A percentile compares a stretch with the other conserved stretches of the same genome.
These are phyloP conservation scores for Neolentinus lepideus DNA, from an alignment of 1,284 basidiomycete species.

Conservation along the genomic window DNA sequence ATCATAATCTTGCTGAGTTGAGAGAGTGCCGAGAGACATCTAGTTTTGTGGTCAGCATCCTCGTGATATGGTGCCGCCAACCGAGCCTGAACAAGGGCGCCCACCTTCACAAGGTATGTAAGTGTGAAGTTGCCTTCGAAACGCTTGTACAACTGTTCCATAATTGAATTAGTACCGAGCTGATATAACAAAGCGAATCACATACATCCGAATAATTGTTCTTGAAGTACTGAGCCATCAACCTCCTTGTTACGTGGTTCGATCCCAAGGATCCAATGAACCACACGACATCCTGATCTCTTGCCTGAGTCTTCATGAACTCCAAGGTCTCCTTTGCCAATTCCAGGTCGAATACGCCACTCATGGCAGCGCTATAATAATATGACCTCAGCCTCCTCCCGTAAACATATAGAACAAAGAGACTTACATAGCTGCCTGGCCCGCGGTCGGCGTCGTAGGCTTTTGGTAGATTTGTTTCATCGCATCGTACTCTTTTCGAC, in stretches of 20 bases:
- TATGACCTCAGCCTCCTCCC: neutral
- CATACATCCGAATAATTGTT: slow-evolving; percentile 58
- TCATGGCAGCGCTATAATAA: slow-evolving; percentile 31
- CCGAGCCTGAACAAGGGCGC: slow-evolving; percentile 13
- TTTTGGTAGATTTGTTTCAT: slow-evolving; percentile 67
- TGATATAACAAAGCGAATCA: slow-evolving; percentile 7
- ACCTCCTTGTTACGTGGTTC: slow-evolving; percentile 38
- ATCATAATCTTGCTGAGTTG: slow-evolving; percentile 63
- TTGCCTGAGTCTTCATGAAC: slow-evolving; percentile 45
- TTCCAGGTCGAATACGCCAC: slow-evolving; percentile 33
- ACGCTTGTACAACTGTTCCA: slow-evolving; percentile 56
- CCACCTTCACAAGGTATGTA: slow-evolving; percentile 40
- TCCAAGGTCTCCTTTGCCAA: slow-evolving; percentile 54
- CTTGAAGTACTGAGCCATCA: slow-evolving; percentile 40
- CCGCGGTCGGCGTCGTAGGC: slow-evolving; percentile 66
- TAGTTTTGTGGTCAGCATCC: slow-evolving; percentile 25
- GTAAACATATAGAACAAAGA: slow-evolving; percentile 2
- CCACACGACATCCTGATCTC: slow-evolving; percentile 62
- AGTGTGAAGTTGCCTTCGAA: slow-evolving; percentile 66
- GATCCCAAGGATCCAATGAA: slow-evolving; percentile 36
- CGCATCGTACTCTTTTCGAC: slow-evolving; percentile 72
- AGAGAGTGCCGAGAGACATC: slow-evolving; percentile 50
- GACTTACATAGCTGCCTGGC: slow-evolving; percentile 62
- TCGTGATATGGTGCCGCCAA: neutral
- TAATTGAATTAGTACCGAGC: neutral